These are phyloP conservation scores for Dalbergia cochinchinensis DNA, from an alignment of 306 rosid species.

Conservation along the genomic window DNA sequence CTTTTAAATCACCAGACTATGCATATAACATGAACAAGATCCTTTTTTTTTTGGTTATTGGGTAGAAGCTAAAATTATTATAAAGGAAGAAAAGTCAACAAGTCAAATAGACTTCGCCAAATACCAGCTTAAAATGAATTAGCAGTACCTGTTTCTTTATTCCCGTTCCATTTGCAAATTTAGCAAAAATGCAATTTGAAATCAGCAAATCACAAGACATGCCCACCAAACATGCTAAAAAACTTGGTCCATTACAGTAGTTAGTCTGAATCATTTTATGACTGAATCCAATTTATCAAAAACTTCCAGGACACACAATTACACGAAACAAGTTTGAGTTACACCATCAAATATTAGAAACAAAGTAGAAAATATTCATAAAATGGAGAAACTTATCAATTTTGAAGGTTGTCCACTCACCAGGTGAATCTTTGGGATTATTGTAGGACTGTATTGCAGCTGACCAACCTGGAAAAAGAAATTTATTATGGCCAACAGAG, in stretches of 20 bases:
- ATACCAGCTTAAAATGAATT: not conserved
- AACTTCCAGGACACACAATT: conserved; percentile 12
- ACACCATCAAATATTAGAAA: conserved; percentile 27
- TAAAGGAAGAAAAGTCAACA: too few species aligned
- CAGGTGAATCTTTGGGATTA: conserved; percentile 65
- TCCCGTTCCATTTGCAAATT: conserved; percentile 26
- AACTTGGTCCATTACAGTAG: not conserved
- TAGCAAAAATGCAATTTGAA: conserved; percentile 20
- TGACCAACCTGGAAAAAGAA: conserved; percentile 70
- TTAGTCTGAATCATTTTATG: conserved; percentile 34
- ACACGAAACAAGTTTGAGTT: conserved; percentile 35
- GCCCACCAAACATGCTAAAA: not conserved
- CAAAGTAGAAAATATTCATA: conserved; percentile 18
- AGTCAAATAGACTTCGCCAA: too few species aligned
- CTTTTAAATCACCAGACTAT: too few species aligned
- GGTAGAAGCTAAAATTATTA: too few species aligned
- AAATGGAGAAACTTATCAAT: conserved; percentile 36
- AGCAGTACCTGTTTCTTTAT: conserved; percentile 19
- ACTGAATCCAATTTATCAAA: conserved; percentile 14
- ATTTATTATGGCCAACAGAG: conserved; percentile 36
- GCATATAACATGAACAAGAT: too few species aligned
- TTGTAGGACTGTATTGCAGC: conserved; percentile 61
- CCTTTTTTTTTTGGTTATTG: too few species aligned
- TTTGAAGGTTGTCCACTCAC: conserved; percentile 54
- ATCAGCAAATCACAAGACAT: conserved; percentile 3